Evolutionary conservation across 805 yeast genomes (phyloP), one percentile per base, ranked within the genome.

Genomic region (Schizosaccharomyces cryophilus): DNA sequence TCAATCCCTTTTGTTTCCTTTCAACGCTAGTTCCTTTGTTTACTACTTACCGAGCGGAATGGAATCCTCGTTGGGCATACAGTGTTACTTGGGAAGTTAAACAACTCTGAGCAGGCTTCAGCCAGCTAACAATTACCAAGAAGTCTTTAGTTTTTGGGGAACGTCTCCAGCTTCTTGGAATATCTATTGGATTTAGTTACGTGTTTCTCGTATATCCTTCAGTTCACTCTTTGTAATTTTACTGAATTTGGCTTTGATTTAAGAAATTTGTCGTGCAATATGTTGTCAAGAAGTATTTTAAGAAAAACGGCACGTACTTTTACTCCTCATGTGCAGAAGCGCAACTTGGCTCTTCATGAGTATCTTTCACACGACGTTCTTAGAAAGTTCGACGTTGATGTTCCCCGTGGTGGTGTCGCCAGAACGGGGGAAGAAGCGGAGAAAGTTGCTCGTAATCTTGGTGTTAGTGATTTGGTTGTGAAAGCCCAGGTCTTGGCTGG

Each of bases 401-500:
- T 87, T 60, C 98, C 99, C 64, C 77, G 77, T 62, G 99, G 99
- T 69, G 82, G 77, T 66, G 93, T 95, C 64, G 94, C 97, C 66
- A 79, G 83, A 68, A 85, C 95, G 60, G 83, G 95, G 60, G 84
- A 85, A 69, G 95, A 84, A 65, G 97, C 97, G 54, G 85, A 72
- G 72, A 78, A 83, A 63, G 82, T 83, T 61, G 97, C 97, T 67
- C 79, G 83, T 74, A 74, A 77, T 62, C 78, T 93, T 70, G 69
- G 68, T 67, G 78, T 85, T 66, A 82, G 83, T 69, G 94, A 85
- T 68, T 77, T 93, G 74, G 99, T 93, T 65, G 79, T 93, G 73
- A 93, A 93, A 78, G 98, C 98, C 64, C 99, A 93, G 77, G 96
- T 96, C 59, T 80, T 93, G 70, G 89, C 99, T 63, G 99, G 99